A percentile compares a stretch with the other conserved stretches of the same genome.
These are phyloP conservation scores for Solanum dulcamara DNA, from an alignment of 257 asterid genomes.

Conservation along the genomic window DNA sequence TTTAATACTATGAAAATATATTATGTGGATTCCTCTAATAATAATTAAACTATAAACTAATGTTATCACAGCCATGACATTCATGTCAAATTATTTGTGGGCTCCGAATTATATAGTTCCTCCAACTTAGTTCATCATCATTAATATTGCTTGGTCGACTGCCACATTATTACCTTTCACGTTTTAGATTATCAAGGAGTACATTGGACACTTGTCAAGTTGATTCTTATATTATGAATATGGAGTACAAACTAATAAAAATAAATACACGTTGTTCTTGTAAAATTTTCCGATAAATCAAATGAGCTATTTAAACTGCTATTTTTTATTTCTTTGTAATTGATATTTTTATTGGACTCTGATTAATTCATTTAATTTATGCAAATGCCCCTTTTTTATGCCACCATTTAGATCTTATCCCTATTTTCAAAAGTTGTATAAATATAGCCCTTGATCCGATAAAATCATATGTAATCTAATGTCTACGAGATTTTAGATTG, in stretches of 20 bases:
- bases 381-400: background rate
- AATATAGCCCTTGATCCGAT: background rate
- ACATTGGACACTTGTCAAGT: background rate
- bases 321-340: background rate
- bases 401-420: background rate
- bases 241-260: too few species aligned
- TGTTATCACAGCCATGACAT: background rate
- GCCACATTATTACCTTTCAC: background rate
- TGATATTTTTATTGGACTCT: background rate
- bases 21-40: background rate
- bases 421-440: background rate
- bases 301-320: background rate
- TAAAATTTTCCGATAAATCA: background rate
- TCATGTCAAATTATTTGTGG: background rate
- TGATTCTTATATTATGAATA: background rate
- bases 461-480: background rate
- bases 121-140: background rate
- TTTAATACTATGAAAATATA: background rate
- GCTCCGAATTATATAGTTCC: background rate
- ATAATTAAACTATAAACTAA: background rate
- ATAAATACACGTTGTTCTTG: background rate
- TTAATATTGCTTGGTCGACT: background rate
- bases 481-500: background rate
- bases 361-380: background rate
- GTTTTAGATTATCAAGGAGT: background rate